Base-by-base conservation (phyloP, 768 basidiomycete species). In the Cyclocybe cylindracea region DNA sequence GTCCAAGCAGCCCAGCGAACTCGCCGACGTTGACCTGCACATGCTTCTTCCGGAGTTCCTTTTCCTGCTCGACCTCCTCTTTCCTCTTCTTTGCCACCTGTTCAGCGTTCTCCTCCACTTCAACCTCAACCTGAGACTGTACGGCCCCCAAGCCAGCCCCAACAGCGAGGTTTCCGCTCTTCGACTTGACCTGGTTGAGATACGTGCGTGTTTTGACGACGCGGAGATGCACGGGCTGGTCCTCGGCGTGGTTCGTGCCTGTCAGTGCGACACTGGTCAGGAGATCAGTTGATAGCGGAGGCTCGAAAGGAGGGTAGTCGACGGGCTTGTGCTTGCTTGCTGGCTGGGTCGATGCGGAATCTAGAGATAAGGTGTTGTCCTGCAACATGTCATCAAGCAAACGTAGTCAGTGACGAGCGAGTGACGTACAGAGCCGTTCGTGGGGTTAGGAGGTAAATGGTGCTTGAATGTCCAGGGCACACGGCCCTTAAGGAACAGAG, bases 171-270 rank as follows among this genome's bases (percentile, higher is more conserved):
- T 68, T 63, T 11, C 58, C 62, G 6, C 40, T 35, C 14, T 51
- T 44, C 29, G 46, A 48, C 13, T 41, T 51, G 9, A 58, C 58
- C 32, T 60, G 58, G 5, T 62, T 54, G 1, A 70, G 54, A 36
- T 62, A 75, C 31, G 63, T 59, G 1, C 42, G 49, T 1, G 72
- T 75, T 31, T 62, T 61, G 42, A 85, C 66, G 3, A 97, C 82
- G 32, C 88, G 78, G 43, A 98, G 75, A 70, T 99, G 97, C 10
- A 92, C 75, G 2, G 88, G 93, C 66, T 98, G 94, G 66, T 98
- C 94, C 66, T 99, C 96, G n/a, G 89, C 86, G 63, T 98, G 96
- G 64, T 96, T 96, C 11, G 96, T 98, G 0, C 90, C 91, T 6
- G 96, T 97, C 39, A 97, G 78, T 2, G 90, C 79, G 35, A 99